phyloP scores from a whole-genome alignment of 1,284 basidiomycete species.

The Ganoderma lingzhi region DNA sequence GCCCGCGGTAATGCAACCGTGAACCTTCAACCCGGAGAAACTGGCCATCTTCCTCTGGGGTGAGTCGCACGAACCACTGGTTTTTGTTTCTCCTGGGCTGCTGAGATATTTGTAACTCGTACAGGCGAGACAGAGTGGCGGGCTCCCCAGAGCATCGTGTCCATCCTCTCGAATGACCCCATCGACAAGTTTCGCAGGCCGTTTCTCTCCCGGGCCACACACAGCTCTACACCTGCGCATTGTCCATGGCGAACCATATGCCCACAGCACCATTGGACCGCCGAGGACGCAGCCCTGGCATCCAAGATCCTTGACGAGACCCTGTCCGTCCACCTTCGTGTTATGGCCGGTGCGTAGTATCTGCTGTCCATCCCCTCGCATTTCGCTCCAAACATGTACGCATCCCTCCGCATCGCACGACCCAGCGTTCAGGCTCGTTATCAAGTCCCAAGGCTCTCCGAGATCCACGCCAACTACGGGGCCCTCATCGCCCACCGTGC shows the following conservation, averaged over 20 bases:
- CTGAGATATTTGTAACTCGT: background rate
- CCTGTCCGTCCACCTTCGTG: conserved; percentile 62
- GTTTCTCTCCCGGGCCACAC: conserved; percentile 54
- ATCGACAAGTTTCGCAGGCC: conserved; percentile 64
- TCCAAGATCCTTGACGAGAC: conserved; percentile 58
- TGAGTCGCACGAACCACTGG: conserved; percentile 1
- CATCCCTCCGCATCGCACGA: background rate
- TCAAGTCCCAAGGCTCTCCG: conserved; percentile 64
- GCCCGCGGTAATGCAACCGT: conserved; percentile 15
- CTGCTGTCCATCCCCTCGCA: too few relatives aligned
- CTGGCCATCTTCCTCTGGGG: conserved; percentile 24
- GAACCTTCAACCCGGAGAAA: conserved; percentile 14
- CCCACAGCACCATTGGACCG: conserved; percentile 62
- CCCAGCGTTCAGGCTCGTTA: conserved; percentile 72
- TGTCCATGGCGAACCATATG: conserved; percentile 61
- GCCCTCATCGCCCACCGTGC: conserved; percentile 59
- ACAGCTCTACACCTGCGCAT: conserved; percentile 57
- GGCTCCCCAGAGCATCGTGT: conserved; percentile 54
- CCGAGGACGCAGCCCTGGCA: conserved; percentile 54
- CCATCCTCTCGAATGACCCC: conserved; percentile 62
- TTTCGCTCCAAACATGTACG: background rate
- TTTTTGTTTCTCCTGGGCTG: background rate
- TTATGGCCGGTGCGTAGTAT: conserved; percentile 56
- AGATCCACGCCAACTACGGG: conserved; percentile 58
- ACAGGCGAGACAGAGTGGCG: conserved; percentile 61